These are phyloP conservation scores for Fonsecaea monophora DNA, from an alignment of 2,329 filamentous ascomycete species.

Conservation along the genomic window DNA sequence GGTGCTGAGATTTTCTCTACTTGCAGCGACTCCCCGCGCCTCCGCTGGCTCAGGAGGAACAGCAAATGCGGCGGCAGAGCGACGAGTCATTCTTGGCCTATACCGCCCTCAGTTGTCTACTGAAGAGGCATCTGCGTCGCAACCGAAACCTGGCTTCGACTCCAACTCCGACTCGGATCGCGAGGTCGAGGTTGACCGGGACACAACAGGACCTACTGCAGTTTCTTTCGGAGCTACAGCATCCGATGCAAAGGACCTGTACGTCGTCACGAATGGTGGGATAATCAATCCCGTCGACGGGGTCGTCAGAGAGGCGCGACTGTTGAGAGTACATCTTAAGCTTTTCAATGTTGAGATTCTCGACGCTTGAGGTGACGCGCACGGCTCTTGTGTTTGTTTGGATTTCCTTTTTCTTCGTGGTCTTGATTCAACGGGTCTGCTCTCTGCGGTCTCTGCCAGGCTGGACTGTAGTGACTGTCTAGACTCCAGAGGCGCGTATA, in stretches of 20 bases:
- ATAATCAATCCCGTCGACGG: constrained; percentile 14
- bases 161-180: too few species aligned
- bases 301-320: constrained; percentile 14
- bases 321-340: constrained; percentile 2
- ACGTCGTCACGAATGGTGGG: constrained; percentile 16
- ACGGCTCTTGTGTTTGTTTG: too few species aligned
- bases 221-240: neutral
- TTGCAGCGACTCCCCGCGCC: neutral
- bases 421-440: too few species aligned
- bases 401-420: too few species aligned
- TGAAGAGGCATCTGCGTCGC: neutral
- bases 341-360: neutral
- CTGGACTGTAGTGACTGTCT: too few species aligned
- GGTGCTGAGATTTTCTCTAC: constrained; percentile 15
- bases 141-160: neutral
- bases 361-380: neutral
- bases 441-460: too few species aligned
- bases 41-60: neutral
- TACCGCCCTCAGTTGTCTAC: neutral
- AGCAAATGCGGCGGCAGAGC: neutral
- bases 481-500: too few species aligned
- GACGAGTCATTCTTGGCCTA: constrained; percentile 14
- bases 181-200: neutral
- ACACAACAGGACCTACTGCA: constrained; percentile 9
- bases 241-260: constrained; percentile 1